phyloP scores from a whole-genome alignment of 495 filamentous ascomycete genomes.

The Penicillium chermesinum region DNA sequence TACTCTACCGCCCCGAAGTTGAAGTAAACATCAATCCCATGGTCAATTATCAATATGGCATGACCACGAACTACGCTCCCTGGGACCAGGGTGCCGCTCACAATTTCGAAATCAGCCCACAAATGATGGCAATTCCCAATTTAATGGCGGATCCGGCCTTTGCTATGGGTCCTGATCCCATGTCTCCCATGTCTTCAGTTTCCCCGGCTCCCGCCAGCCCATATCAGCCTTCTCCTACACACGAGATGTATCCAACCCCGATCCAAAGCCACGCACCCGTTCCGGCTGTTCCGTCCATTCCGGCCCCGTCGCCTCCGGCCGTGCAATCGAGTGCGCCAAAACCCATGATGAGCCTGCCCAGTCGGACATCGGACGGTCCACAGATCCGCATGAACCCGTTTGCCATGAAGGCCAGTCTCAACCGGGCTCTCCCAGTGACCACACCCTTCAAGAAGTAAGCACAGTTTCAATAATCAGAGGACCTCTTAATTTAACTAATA shows the following conservation, averaged over 20 bases:
- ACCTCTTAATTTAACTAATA: constrained; percentile 44
- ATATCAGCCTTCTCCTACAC: constrained; percentile 39
- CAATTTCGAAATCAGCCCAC: constrained; percentile 47
- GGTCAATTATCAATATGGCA: constrained; percentile 40
- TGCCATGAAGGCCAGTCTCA: constrained; percentile 44
- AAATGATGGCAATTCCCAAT: constrained; percentile 46
- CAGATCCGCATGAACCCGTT: constrained; percentile 46
- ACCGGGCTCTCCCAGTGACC: constrained; percentile 39
- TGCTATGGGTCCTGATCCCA: constrained; percentile 27
- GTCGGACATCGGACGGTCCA: constrained; percentile 36
- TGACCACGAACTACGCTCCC: constrained; percentile 39
- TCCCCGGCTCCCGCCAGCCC: constrained; percentile 43
- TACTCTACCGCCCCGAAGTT: constrained; percentile 67
- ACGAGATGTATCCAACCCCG: constrained; percentile 37
- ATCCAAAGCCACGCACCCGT: constrained; percentile 29
- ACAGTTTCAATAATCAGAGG: neutral
- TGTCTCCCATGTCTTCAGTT: constrained; percentile 35
- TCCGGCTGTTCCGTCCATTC: constrained; percentile 26
- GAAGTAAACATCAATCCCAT: constrained; percentile 45
- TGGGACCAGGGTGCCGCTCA: constrained; percentile 40
- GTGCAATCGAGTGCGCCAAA: constrained; percentile 31
- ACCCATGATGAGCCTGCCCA: constrained; percentile 34
- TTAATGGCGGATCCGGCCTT: constrained; percentile 41
- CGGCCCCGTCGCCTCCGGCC: constrained; percentile 31
- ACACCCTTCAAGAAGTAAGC: constrained; percentile 44